These are phyloP conservation scores for Boechera retrofracta DNA, from an alignment of 345 rosid species.

Conservation along the genomic window DNA sequence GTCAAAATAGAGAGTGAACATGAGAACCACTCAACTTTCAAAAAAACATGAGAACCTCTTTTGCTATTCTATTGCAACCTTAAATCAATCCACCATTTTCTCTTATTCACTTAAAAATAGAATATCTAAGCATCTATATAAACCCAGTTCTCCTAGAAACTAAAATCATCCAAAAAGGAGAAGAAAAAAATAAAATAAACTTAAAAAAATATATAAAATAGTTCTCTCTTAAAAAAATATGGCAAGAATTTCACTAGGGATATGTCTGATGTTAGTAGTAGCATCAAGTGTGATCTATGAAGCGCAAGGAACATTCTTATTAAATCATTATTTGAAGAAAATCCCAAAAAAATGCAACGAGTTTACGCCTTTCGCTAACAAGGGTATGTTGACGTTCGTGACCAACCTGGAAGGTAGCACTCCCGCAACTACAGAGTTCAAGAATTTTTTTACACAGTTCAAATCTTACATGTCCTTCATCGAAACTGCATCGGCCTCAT, in stretches of 20 bases:
- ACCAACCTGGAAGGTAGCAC: conserved; percentile 9
- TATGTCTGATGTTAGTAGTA: conserved; percentile 37
- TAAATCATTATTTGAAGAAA: conserved; percentile 18
- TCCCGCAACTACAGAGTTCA: conserved; percentile 34
- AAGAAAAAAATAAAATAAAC: background rate
- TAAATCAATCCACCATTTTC: conserved; percentile 34
- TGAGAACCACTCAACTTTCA: too few species aligned
- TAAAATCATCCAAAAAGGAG: background rate
- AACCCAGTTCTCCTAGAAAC: conserved; percentile 6
- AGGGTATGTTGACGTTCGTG: conserved; percentile 16
- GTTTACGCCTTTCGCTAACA: conserved; percentile 31
- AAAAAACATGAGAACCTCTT: background rate
- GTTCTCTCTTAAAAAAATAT: conserved; percentile 1
- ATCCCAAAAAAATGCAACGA: conserved; percentile 31
- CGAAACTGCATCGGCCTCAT: conserved; percentile 10
- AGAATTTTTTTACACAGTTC: conserved; percentile 34
- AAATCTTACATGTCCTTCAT: conserved; percentile 28
- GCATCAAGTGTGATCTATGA: conserved; percentile 43
- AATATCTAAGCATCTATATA: conserved; percentile 30
- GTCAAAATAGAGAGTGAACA: conserved; percentile 16
- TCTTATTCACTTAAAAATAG: conserved; percentile 21
- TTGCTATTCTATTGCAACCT: conserved; percentile 34
- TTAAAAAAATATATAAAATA: too few species aligned
- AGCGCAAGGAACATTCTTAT: conserved; percentile 38
- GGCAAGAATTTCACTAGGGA: conserved; percentile 33